A percentile compares a stretch with the other conserved stretches of the same genome.
Evolutionary conservation across 2,329 filamentous ascomycete species (phyloP).

Genomic region (Emydomyces testavorans): DNA sequence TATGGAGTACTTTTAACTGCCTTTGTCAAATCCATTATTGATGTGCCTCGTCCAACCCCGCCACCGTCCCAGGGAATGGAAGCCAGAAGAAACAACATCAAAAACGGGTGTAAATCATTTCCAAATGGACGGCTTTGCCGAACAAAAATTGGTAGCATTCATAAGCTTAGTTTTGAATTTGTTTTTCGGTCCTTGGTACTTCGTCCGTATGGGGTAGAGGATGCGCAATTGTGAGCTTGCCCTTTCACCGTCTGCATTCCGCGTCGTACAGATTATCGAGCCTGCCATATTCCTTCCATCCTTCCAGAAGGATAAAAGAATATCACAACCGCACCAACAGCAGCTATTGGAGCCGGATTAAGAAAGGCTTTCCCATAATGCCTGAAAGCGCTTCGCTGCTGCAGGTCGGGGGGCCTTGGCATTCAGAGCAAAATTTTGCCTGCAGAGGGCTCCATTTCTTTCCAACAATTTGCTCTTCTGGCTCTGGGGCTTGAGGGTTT

Average conservation of each 20-base stretch:
- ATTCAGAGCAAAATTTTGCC: no score
- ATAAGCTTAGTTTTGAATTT: neutral
- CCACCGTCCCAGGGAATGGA: conserved; percentile 1
- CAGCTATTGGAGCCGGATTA: neutral
- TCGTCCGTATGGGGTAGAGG: neutral
- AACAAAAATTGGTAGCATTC: neutral
- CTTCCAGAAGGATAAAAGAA: conserved; percentile 5
- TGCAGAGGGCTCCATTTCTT: no score
- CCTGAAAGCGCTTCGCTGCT: neutral
- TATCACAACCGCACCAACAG: neutral
- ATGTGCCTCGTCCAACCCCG: conserved; percentile 4
- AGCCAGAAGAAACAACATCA: conserved; percentile 6
- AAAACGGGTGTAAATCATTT: neutral
- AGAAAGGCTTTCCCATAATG: neutral
- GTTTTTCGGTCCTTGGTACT: neutral
- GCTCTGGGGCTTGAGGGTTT: no score
- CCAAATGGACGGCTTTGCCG: conserved; percentile 1
- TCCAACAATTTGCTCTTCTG: no score
- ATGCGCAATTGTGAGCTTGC: neutral
- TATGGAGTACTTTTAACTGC: neutral
- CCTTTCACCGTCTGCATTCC: neutral
- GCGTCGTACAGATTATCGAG: neutral
- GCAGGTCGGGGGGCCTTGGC: neutral
- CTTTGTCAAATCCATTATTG: conserved; percentile 2
- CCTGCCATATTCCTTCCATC: neutral